Conservation (phyloP, 495 filamentous ascomycete species). For the Hamigera avellanea region DNA sequence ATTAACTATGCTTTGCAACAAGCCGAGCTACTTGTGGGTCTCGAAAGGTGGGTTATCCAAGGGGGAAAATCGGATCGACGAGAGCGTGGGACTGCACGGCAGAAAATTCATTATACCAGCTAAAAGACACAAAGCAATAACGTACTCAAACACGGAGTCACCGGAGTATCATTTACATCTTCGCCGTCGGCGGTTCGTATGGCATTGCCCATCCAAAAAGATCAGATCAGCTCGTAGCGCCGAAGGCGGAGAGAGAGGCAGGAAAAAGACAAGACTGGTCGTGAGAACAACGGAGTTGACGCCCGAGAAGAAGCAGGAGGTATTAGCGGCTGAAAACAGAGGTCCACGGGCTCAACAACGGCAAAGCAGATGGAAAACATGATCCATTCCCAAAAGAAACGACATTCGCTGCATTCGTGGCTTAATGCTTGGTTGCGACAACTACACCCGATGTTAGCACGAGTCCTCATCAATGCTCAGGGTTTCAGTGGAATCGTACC, state of each 20-base stretch:
- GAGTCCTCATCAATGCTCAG: neutral
- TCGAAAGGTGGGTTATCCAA: too few species aligned
- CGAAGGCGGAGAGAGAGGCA: constrained; percentile 17
- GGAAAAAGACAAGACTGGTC: constrained; percentile 20
- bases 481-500: constrained; percentile 42
- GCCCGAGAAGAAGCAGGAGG: constrained; percentile 30
- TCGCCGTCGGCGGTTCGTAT: constrained; percentile 22
- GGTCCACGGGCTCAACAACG: constrained; percentile 21
- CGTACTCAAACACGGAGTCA: constrained; percentile 29
- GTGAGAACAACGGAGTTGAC: constrained; percentile 24
- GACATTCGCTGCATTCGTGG: constrained; percentile 1
- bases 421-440: constrained; percentile 21
- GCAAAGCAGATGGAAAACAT: constrained; percentile 14
- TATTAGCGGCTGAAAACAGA: constrained; percentile 34
- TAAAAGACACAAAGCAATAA: constrained; percentile 11
- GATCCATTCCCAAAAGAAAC: constrained; percentile 10
- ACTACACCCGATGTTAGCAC: constrained; percentile 16
- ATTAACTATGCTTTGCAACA: too few species aligned
- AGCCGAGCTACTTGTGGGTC: too few species aligned
- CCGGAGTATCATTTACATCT: constrained; percentile 39
- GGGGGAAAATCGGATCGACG: too few species aligned
- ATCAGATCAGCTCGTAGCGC: constrained; percentile 19
- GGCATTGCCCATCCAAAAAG: constrained; percentile 12
- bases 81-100: neutral
- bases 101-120: constrained; percentile 30